phyloP scores from a whole-genome alignment of 2,329 filamentous ascomycete species.

The Didymellaceae sp. region DNA sequence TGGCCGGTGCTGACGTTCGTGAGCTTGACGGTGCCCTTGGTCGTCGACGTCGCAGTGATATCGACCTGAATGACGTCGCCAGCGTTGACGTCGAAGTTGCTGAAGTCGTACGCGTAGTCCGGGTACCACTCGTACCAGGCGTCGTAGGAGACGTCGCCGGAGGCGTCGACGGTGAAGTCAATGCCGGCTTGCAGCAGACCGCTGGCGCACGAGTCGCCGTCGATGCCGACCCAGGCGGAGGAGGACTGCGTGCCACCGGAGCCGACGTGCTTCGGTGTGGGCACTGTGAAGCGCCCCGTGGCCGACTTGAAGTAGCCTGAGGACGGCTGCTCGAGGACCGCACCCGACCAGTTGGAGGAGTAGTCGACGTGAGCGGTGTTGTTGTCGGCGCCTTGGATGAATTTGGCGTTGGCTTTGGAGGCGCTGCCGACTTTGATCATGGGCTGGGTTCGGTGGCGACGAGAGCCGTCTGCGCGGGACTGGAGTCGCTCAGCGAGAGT shows the following conservation, averaged over 20 bases:
- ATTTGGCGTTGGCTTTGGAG: slow-evolving; percentile 19
- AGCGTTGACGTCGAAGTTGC: slow-evolving; percentile 52
- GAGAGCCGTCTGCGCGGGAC: slow-evolving; percentile 22
- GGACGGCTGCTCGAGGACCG: slow-evolving; percentile 52
- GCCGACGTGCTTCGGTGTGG: slow-evolving; percentile 53
- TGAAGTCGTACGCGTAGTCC: slow-evolving; percentile 62
- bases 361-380: slow-evolving; percentile 57
- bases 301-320: slow-evolving; percentile 61
- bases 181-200: slow-evolving; percentile 66
- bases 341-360: slow-evolving; percentile 66
- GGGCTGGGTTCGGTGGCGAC: slow-evolving; percentile 24
- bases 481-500: slow-evolving; percentile 23
- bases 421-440: slow-evolving; percentile 21
- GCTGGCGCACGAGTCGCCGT: slow-evolving; percentile 62
- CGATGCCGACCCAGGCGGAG: slow-evolving; percentile 67
- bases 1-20: slow-evolving; percentile 62
- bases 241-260: slow-evolving; percentile 53
- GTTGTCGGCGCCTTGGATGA: slow-evolving; percentile 23
- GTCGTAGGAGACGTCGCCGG: slow-evolving; percentile 53
- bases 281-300: slow-evolving; percentile 61
- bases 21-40: slow-evolving; percentile 55
- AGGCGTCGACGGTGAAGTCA: slow-evolving; percentile 56
- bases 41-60: slow-evolving; percentile 51
- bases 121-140: slow-evolving; percentile 70
- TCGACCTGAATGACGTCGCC: slow-evolving; percentile 55